Base-by-base conservation (phyloP, 1,284 basidiomycete genomes). In the Moniliophthora roreri region DNA sequence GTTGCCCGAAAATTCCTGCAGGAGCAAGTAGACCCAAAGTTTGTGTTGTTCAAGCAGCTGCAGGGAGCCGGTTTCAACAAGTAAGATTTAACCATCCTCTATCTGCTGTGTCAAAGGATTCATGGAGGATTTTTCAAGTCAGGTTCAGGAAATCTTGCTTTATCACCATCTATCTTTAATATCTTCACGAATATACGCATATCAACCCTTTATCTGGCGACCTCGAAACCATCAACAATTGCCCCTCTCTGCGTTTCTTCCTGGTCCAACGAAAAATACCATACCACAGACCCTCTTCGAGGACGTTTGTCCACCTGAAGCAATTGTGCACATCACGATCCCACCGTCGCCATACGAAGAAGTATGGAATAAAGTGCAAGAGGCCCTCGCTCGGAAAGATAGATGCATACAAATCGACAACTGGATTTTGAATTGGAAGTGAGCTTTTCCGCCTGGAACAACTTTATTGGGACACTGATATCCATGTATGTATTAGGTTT, bases 11-110 rank as follows among this genome's bases (percentile, higher is more conserved):
- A 45, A 39, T 42, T 51, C 35, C 21, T 51, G 36, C 38, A 39
- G 41, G 42, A 24, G 9, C 56, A 63, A 37, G 66, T 64, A 38
- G 55, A 66, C n/a, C 50, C 18, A 26, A 73, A 68, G 61, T 76
- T 69, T 62, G 74, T 77, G 1, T 58, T 69, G 45, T 76, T 76
- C 56, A 69, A 66, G 52, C 76, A 76, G 53, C 63, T 76, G 13
- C 71, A 73, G 46, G 76, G 75, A 8, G 74, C 73, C 42, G 76
- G 74, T 1, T 77, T 77, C 54, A 76, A 76, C 49, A 77, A 76
- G 51, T 74, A 77, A 62, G 75, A n/a, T n/a, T n/a, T n/a, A n/a
- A n/a, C 70, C 48, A 10, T 62, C 52, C 20, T 42, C 49, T 45
- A 24, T 18, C n/a, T n/a, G 28, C 26, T 38, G 10, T 42, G 48